Percentiles rank a stretch among this genome's conserved stretches.
Evolutionary conservation across 1,139 yeast species (phyloP).

Genomic region (Geotrichum europaeum): DNA sequence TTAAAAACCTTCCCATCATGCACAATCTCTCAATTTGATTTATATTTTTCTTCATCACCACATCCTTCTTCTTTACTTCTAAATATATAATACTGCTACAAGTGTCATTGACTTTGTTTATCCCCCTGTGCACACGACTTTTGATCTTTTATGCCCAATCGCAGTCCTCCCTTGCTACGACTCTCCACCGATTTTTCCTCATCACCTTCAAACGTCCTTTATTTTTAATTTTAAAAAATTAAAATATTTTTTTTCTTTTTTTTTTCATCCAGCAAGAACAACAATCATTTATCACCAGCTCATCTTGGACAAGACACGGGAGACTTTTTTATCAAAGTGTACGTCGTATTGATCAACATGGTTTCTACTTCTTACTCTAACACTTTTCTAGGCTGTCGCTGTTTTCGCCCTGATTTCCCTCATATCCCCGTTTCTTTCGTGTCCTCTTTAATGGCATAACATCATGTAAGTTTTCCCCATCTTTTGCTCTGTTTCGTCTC

Average conservation of each 20-base stretch:
- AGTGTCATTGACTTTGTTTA: background rate
- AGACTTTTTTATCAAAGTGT: background rate
- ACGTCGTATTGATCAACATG: background rate
- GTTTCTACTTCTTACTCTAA: background rate
- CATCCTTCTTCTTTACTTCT: background rate
- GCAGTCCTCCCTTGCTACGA: background rate
- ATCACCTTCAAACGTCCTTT: no score
- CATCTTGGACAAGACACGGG: background rate
- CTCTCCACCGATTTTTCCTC: no score
- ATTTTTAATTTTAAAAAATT: no score
- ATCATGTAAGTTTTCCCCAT: background rate
- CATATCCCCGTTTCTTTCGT: background rate
- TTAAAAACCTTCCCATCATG: background rate
- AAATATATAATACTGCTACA: no score
- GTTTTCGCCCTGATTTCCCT: background rate
- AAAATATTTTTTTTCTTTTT: background rate
- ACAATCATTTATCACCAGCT: background rate
- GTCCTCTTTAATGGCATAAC: constrained; percentile 2
- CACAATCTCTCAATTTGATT: background rate
- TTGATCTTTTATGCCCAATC: background rate
- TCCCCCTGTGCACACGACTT: background rate
- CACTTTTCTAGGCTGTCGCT: background rate
- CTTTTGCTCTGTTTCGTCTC: no score
- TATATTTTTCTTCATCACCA: background rate
- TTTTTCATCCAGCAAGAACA: background rate